Evolutionary conservation across 2,329 filamentous ascomycete species (phyloP).

Genomic region (Aspergillus costaricaensis): DNA sequence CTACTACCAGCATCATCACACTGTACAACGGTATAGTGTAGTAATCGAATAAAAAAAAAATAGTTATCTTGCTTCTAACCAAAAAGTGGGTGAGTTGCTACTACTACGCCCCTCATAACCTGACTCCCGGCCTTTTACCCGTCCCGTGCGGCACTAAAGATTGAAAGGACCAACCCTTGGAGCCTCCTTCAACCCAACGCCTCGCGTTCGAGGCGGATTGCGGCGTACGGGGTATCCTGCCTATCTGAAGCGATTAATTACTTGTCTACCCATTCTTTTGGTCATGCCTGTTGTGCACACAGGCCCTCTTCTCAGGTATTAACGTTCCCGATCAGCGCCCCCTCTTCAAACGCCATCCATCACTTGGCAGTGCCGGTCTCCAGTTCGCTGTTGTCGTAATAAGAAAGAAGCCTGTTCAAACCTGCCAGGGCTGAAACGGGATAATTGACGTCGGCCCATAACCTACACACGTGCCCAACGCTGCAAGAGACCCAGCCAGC

Average conservation of each 20-base stretch:
- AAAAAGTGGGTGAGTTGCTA: too few species aligned
- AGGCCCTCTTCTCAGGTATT: background rate
- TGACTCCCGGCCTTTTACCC: background rate
- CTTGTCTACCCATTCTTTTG: background rate
- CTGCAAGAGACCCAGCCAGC: background rate
- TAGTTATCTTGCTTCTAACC: background rate
- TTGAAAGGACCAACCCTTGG: background rate
- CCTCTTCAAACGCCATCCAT: background rate
- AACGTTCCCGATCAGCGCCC: background rate
- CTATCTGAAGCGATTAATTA: background rate
- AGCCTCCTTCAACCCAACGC: constrained; percentile 6
- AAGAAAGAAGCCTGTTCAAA: background rate
- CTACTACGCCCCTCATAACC: too few species aligned
- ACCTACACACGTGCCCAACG: background rate
- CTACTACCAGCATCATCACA: background rate
- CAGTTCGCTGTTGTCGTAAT: background rate
- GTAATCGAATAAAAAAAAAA: too few species aligned
- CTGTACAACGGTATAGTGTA: too few species aligned
- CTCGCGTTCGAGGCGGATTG: background rate
- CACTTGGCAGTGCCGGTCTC: background rate
- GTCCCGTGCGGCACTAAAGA: background rate
- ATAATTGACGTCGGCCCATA: background rate
- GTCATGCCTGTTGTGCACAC: background rate
- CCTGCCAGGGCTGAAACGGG: background rate
- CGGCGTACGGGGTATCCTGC: background rate